Percentiles rank a stretch among this genome's conserved stretches.
Evolutionary conservation across 805 yeast species (phyloP).

Genomic region (Candida maesae): DNA sequence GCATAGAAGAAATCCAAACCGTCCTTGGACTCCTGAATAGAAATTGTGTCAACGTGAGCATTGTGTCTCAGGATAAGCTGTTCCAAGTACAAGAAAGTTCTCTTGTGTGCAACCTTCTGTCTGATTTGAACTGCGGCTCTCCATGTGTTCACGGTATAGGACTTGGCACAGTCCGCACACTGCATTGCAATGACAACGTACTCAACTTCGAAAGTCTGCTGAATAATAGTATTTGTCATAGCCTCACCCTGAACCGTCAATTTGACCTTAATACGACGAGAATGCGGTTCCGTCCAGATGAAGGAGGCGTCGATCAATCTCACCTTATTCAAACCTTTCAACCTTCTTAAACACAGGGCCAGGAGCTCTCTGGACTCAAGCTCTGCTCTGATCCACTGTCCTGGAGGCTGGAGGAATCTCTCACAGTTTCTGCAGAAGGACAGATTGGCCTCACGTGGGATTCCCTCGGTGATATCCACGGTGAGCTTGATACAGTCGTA

Average conservation of each 20-base stretch:
- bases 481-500: conserved; percentile 93
- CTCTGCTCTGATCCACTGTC: conserved; percentile 87
- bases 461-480: conserved; percentile 90
- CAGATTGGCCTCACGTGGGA: conserved; percentile 89
- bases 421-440: conserved; percentile 98
- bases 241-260: conserved; percentile 97
- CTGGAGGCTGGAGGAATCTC: conserved; percentile 90
- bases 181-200: conserved; percentile 92
- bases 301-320: conserved; percentile 90
- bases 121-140: conserved; percentile 96
- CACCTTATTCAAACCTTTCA: conserved; percentile 83
- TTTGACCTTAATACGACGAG: conserved; percentile 88
- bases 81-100: conserved; percentile 93
- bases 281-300: conserved; percentile 99
- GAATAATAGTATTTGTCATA: conserved; percentile 83
- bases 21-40: conserved; percentile 88
- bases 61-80: conserved; percentile 89
- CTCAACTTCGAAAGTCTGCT: conserved; percentile 93
- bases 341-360: conserved; percentile 83
- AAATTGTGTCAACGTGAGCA: conserved; percentile 91
- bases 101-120: conserved; percentile 94
- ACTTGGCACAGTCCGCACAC: conserved; percentile 98
- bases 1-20: conserved; percentile 94
- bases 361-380: conserved; percentile 89
- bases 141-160: conserved; percentile 97